Conservation (phyloP, 345 rosid genomes). For the Heritiera littoralis region DNA sequence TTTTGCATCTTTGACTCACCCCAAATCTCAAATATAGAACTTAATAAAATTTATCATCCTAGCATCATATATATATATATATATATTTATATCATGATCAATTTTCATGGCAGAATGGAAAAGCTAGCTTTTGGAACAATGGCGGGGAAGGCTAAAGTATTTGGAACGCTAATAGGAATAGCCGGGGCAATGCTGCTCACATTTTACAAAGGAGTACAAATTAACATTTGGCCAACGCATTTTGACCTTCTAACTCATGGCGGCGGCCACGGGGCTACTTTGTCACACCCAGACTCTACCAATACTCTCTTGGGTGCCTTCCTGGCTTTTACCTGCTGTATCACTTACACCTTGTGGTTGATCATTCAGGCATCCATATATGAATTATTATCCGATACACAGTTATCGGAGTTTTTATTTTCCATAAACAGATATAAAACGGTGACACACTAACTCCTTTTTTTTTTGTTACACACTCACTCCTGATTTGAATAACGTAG, state of each 20-base stretch:
- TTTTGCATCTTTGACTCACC: neutral
- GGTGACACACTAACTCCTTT: too few relatives aligned
- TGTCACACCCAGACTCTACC: conserved; percentile 2
- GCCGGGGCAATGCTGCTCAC: conserved; percentile 63
- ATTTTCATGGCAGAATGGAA: conserved; percentile 39
- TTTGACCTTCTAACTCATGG: conserved; percentile 21
- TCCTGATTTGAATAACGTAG: too few relatives aligned
- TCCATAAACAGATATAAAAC: too few relatives aligned
- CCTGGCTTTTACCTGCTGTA: conserved; percentile 29
- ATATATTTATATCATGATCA: neutral
- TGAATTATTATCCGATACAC: too few relatives aligned
- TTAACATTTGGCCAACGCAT: conserved; percentile 43
- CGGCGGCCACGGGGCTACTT: neutral
- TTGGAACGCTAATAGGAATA: conserved; percentile 49
- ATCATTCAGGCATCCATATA: conserved; percentile 28
- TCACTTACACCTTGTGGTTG: conserved; percentile 35
- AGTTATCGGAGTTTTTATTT: too few relatives aligned
- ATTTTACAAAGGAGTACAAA: conserved; percentile 49
- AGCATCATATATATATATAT: too few relatives aligned
- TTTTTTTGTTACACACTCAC: too few relatives aligned
- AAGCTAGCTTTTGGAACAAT: conserved; percentile 28
- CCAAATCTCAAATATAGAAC: too few relatives aligned
- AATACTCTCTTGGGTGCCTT: conserved; percentile 29
- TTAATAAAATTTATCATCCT: too few relatives aligned
- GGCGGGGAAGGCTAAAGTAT: conserved; percentile 52